Base-by-base conservation (phyloP, 164 flowering plant species). In the Macadamia integrifolia region DNA sequence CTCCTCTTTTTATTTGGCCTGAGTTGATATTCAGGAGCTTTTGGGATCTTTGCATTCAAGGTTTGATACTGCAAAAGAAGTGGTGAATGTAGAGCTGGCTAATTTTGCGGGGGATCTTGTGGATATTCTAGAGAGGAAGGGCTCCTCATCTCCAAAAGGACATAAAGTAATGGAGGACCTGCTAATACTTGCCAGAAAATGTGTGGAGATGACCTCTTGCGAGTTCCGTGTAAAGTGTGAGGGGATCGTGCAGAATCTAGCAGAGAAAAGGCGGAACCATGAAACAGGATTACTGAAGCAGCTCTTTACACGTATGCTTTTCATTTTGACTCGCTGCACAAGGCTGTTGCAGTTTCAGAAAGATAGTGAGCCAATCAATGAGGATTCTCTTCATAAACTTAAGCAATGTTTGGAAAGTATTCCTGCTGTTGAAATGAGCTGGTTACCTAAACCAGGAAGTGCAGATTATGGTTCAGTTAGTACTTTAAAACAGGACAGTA, bases 311-410 rank as follows among this genome's bases (percentile, higher is more conserved):
- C 87, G 86, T 18, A 80, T 89, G 82, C 89, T 89, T 72, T 89
- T 85, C 70, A 89, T 89, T 66, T 75, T 89, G 80, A 87, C 90
- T 58, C 86, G 89, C 30, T 87, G 91, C 76, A 87, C 94, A 30
- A 85, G 91, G 68, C 68, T 86, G 68, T 55, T 89, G 74, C 88
- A 82, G 70, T 83, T 83, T 72, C 87, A 85, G 71, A 89, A 83
- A 68, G 87, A 80, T 50, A 76, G 74, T 53, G 88, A 76, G 69
- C 85, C 81, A 8, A 83, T 83, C 61, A 79, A 84, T 70, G 88
- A 87, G 81, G 79, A 75, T 46, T 85, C 88, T 63, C 77, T 87
- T 70, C 77, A 69, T 60, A 87, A 82, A 64, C 77, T 89, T 61
- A 87, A 80, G 72, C 76, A 79, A 73, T 87, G 89, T 71, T 77